Evolutionary conservation across 1,284 basidiomycete genomes (phyloP).

Genomic region (Fomes fomentarius): DNA sequence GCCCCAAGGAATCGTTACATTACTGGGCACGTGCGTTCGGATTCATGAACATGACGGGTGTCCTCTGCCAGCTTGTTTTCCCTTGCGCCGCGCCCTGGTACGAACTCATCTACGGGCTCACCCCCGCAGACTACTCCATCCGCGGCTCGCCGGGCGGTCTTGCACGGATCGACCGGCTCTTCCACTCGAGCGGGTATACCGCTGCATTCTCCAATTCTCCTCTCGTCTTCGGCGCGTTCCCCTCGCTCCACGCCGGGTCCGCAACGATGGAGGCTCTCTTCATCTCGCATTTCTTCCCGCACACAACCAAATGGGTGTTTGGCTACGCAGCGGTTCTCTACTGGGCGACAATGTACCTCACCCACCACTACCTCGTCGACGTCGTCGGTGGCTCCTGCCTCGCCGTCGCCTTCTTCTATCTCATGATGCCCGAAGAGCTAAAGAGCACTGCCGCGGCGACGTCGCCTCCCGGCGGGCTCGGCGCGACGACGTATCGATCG

Average conservation of each 20-base stretch:
- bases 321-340: conserved; percentile 91
- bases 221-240: conserved; percentile 96
- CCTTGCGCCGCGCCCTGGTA: conserved; percentile 99
- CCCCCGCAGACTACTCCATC: conserved; percentile 92
- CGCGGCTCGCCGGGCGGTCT: conserved; percentile 93
- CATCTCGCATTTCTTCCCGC: conserved; percentile 94
- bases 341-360: conserved; percentile 99
- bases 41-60: conserved; percentile 91
- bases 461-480: conserved; percentile 44
- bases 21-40: conserved; percentile 92
- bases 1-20: conserved; percentile 79
- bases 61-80: conserved; percentile 87
- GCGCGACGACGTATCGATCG: conserved; percentile 38
- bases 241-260: conserved; percentile 89
- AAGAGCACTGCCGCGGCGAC: conserved; percentile 58
- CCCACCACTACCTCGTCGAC: conserved; percentile 98
- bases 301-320: conserved; percentile 70
- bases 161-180: conserved; percentile 89
- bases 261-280: conserved; percentile 95
- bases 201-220: conserved; percentile 88
- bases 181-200: conserved; percentile 82
- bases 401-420: conserved; percentile 86
- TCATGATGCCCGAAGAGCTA: conserved; percentile 83
- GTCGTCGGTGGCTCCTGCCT: conserved; percentile 94
- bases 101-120: conserved; percentile 95